Evolutionary conservation across 2,329 filamentous ascomycete genomes (phyloP), one percentile per base, ranked within the genome.

Genomic region (Coniosporium tulheliwenetii): DNA sequence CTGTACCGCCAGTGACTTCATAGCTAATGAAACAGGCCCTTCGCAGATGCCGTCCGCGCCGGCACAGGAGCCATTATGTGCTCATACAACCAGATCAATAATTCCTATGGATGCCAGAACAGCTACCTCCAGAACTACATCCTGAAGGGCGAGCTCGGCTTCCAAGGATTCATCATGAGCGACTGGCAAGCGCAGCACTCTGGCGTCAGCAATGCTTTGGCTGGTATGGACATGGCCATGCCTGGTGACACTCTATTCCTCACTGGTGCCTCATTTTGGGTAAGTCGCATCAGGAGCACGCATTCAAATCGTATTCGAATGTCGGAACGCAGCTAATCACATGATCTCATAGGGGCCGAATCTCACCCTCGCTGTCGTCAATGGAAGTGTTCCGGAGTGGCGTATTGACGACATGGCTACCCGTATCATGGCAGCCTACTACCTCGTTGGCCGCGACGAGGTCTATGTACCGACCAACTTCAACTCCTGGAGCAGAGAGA

Each of bases 381-480:
- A 96, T 54, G 87, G 87, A 31, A 94, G 86, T 1, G 66, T 96
- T 30, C 85, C 89, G 1, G 76, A 83, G 49, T 93, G 82, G 73
- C 76, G 89, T 39, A 58, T 96, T 8, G 87, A 95, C 50, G 91
- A 96, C 55, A 93, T 94, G 80, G 84, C 77, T 5, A 81, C 85
- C 60, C 78, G 91, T 50, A 93, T 83, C 48, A 69, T 84, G 62
- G 67, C 76, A 39, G 73, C 73, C 2, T 79, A 73, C 57, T 80
- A 75, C 58, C 73, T 72, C 49, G 74, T 79, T 38, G 74, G 71
- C 43, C 71, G 73, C 40, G 71, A 75, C 42, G 57, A 57, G 35
- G 51, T 58, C 47, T 56, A 63, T 33, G 62, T 68, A 16, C 68
- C 69, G 1, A 77, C 83, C 59, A 96, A 87, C 69, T 94, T 95